phyloP scores from a whole-genome alignment of 169 alveolate genomes.

The Plasmodium vinckei region DNA sequence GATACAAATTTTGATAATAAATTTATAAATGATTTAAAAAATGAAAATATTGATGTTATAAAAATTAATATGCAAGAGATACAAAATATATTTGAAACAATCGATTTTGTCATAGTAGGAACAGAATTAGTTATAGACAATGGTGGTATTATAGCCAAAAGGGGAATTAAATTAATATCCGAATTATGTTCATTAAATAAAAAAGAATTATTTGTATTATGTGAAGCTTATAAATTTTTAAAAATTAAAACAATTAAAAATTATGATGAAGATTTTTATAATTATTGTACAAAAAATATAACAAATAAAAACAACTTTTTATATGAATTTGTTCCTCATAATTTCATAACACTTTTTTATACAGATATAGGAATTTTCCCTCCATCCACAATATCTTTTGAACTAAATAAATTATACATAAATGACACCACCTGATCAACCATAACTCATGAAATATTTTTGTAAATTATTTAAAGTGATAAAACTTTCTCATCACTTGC shows the following conservation, averaged over 20 bases:
- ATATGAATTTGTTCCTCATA: conserved; percentile 64
- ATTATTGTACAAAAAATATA: conserved; percentile 49
- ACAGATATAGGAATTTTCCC: conserved; percentile 73
- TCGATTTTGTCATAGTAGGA: conserved; percentile 68
- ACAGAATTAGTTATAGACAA: conserved; percentile 67
- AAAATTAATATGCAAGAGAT: conserved; percentile 28
- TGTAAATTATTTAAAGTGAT: too few relatives aligned
- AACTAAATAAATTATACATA: conserved; percentile 47
- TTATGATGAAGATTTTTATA: conserved; percentile 21
- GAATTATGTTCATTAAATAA: conserved; percentile 62
- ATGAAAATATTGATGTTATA: conserved; percentile 42
- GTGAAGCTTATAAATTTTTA: conserved; percentile 71
- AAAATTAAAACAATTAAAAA: conserved; percentile 50
- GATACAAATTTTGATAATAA: conserved; percentile 56
- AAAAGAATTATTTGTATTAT: conserved; percentile 65
- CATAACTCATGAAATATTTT: too few relatives aligned
- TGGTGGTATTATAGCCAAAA: conserved; percentile 69
- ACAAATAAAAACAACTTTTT: conserved; percentile 10
- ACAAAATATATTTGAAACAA: conserved; percentile 43
- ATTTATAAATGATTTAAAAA: conserved; percentile 46
- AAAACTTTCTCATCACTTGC: too few relatives aligned
- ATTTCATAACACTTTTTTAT: conserved; percentile 68
- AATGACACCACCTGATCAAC: conserved; percentile 2
- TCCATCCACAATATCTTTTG: conserved; percentile 59
- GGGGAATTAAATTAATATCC: conserved; percentile 44